Conservation (phyloP, 192 early-diverging fungal species). For the Thamnidium elegans region DNA sequence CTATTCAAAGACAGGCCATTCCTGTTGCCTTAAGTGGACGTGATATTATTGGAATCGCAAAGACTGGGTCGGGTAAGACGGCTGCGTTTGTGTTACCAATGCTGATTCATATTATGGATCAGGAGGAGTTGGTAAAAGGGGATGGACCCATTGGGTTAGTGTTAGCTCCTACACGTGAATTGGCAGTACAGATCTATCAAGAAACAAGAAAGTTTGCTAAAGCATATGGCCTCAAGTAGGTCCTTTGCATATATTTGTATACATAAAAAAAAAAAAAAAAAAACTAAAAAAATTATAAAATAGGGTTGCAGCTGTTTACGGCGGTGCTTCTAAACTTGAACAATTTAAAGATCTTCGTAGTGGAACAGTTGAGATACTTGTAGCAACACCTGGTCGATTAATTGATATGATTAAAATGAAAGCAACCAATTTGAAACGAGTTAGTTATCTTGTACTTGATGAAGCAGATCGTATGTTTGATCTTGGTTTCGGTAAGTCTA, state of each 20-base stretch:
- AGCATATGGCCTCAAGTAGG: constrained; percentile 60
- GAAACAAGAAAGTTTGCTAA: constrained; percentile 83
- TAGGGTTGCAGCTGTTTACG: constrained; percentile 68
- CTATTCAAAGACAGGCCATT: constrained; percentile 76
- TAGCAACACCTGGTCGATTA: constrained; percentile 81
- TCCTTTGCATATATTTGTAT: neutral
- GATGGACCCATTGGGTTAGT: constrained; percentile 83
- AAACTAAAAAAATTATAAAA: neutral
- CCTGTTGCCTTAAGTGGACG: constrained; percentile 75
- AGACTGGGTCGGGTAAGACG: constrained; percentile 86
- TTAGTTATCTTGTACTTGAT: constrained; percentile 88
- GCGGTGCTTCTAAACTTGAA: constrained; percentile 78
- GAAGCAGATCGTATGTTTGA: constrained; percentile 98
- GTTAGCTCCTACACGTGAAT: constrained; percentile 75
- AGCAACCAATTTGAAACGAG: constrained; percentile 74
- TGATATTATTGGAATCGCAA: constrained; percentile 83
- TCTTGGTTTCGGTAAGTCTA: constrained; percentile 79
- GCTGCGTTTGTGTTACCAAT: constrained; percentile 82
- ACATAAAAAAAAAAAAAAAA: neutral
- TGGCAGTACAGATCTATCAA: constrained; percentile 75
- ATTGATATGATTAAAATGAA: constrained; percentile 90
- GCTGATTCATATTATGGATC: constrained; percentile 86
- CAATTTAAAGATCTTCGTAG: constrained; percentile 79
- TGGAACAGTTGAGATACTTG: constrained; percentile 68
- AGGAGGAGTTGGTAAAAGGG: constrained; percentile 64